phyloP scores from a whole-genome alignment of 345 rosid genomes.

The Psidium guajava region DNA sequence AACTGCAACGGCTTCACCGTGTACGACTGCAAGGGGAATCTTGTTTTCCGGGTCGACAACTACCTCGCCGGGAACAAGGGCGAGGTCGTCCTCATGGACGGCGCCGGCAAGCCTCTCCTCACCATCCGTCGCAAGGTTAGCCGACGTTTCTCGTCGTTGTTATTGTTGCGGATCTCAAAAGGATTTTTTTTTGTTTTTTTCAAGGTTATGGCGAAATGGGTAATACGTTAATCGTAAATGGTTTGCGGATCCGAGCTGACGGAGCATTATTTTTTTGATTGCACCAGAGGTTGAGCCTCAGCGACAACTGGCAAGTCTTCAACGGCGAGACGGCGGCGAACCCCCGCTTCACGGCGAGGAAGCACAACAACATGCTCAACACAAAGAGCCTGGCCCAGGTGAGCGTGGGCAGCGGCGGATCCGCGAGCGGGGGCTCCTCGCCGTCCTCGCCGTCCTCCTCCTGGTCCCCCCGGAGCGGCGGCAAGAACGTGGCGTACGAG shows the following conservation, averaged over 20 bases:
- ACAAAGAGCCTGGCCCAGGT: conserved; percentile 50
- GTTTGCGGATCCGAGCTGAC: not conserved
- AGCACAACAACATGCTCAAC: conserved; percentile 34
- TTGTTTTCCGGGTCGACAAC: conserved; percentile 78
- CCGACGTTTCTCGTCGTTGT: not conserved
- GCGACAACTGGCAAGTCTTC: conserved; percentile 76
- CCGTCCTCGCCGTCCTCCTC: conserved; percentile 2
- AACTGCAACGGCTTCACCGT: conserved; percentile 96
- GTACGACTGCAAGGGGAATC: conserved; percentile 58
- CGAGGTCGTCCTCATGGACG: conserved; percentile 86
- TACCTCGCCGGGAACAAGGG: conserved; percentile 45
- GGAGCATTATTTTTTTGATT: not conserved
- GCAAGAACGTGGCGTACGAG: conserved; percentile 28
- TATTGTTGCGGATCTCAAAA: not conserved
- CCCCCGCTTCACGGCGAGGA: conserved; percentile 45
- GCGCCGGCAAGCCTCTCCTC: conserved; percentile 77
- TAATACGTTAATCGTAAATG: too few relatives aligned
- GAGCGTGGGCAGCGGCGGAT: not conserved
- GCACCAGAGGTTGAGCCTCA: conserved; percentile 52
- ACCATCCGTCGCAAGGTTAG: conserved; percentile 89
- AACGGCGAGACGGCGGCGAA: conserved; percentile 56
- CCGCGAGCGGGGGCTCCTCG: not conserved
- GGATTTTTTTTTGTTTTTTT: too few relatives aligned
- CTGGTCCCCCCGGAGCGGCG: not conserved
- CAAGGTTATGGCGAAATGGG: too few relatives aligned